These are phyloP conservation scores for Rhizoclosmatium sp. DNA, from an alignment of 192 early-diverging fungal species.

Conservation along the genomic window DNA sequence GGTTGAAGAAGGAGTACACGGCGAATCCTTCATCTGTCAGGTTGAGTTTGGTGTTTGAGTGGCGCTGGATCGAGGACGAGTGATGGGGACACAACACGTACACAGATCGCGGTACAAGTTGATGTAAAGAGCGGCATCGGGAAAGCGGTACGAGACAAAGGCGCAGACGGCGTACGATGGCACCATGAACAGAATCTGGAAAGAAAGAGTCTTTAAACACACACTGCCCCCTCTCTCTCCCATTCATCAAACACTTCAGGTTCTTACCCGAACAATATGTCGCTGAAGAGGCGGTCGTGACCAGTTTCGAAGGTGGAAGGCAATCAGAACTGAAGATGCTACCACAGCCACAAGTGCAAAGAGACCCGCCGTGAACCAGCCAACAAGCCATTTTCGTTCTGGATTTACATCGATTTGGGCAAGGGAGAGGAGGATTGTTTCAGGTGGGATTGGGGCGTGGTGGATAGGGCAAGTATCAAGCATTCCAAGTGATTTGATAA, in stretches of 20 bases:
- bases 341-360: slow-evolving; percentile 33
- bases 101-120: slow-evolving; percentile 71
- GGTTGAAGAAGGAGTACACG: slow-evolving; percentile 73
- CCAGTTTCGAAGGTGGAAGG: slow-evolving; percentile 37
- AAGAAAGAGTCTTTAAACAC: neutral
- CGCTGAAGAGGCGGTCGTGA: slow-evolving; percentile 32
- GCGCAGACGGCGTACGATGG: slow-evolving; percentile 74
- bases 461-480: slow-evolving; percentile 9
- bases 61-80: neutral
- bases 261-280: slow-evolving; percentile 28
- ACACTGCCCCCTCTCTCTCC: neutral
- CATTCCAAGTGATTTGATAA: neutral
- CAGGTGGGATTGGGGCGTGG: slow-evolving; percentile 13
- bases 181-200: slow-evolving; percentile 75
- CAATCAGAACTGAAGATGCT: slow-evolving; percentile 15
- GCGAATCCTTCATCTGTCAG: slow-evolving; percentile 55
- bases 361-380: slow-evolving; percentile 30
- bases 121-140: slow-evolving; percentile 68
- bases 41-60: neutral
- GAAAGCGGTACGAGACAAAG: slow-evolving; percentile 73
- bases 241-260: neutral
- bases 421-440: neutral
- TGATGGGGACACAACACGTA: slow-evolving; percentile 50
- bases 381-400: slow-evolving; percentile 13
- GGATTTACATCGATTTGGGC: neutral